Evolutionary conservation across 2,329 filamentous ascomycete species (phyloP).

Genomic region (Fusarium setosum): DNA sequence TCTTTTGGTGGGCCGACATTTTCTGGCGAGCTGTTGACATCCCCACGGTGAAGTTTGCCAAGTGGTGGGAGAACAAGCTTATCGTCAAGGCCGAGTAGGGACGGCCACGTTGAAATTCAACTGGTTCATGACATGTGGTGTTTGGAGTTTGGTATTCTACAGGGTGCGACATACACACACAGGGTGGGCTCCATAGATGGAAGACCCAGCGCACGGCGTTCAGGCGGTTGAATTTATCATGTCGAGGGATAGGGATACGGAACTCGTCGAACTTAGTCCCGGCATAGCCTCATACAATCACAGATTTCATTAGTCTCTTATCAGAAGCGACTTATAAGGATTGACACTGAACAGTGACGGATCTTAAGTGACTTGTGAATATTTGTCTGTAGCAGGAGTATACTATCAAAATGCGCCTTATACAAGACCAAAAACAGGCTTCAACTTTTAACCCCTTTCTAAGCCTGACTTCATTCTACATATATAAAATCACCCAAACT

Average conservation of each 20-base stretch:
- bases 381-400: too few relatives aligned
- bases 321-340: conserved; percentile 2
- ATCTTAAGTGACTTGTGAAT: neutral
- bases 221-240: conserved; percentile 25
- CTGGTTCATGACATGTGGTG: conserved; percentile 12
- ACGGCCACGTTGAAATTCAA: neutral
- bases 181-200: neutral
- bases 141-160: conserved; percentile 12
- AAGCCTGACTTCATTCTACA: neutral
- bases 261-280: neutral
- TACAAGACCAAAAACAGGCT: neutral
- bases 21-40: conserved; percentile 68
- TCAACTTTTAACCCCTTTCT: conserved; percentile 4
- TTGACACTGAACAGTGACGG: conserved; percentile 1
- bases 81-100: conserved; percentile 45
- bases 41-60: conserved; percentile 66
- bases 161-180: neutral
- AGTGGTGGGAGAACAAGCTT: conserved; percentile 63
- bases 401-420: too few relatives aligned
- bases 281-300: neutral
- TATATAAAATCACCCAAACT: neutral
- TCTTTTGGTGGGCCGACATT: conserved; percentile 66
- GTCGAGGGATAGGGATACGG: conserved; percentile 6
- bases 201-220: conserved; percentile 25
- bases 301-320: neutral